Base-by-base conservation (phyloP, 345 rosid species). In the Aquilaria malaccensis region DNA sequence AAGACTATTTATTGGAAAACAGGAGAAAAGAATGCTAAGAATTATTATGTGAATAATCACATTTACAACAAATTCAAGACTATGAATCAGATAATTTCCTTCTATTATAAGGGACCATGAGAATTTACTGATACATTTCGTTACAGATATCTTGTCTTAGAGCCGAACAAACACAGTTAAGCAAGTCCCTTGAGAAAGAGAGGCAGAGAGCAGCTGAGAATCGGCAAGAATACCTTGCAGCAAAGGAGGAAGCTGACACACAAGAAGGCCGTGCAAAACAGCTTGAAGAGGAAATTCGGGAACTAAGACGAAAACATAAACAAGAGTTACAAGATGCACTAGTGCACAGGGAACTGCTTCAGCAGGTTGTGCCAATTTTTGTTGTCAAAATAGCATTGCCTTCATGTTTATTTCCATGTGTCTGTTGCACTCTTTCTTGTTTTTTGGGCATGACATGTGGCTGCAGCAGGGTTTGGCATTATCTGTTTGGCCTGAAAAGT, bases 231-330 rank as follows among this genome's bases (percentile, higher is more conserved):
- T 95, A 85, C 76, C 88, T 91, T 68, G 88, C 91, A 65, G 98
- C 89, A 65, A 95, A 88, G 86, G 98, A 95, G 79, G 96, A 86
- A 81, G 99, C 91, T 55, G 98, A 91, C 72, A 91, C 98, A 70
- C 88, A 80, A 55, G 94, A 82, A 81, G 98, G 86, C 69, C 94
- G 94, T 70, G 98, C 75, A 66, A 86, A 76, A 66, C 98, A 86
- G 74, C 89, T 91, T 43, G 96, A 88, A 71, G 86, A 81, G 67
- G 87, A 95, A 79, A 79, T 86, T 60, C 82, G 78, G 74, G 96
- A 95, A 72, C 67, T 88, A 52, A 84, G 86, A 78, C 82, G 76
- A 62, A 87, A 84, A 69, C 88, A 95, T 70, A 95, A 88, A 79
- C 91, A 84, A 81, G 96, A 95, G 72, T 76, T 91, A 72, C 97